These are phyloP conservation scores for Phycomyces blakesleeanus DNA, from an alignment of 192 early-diverging fungal genomes.

Conservation along the genomic window DNA sequence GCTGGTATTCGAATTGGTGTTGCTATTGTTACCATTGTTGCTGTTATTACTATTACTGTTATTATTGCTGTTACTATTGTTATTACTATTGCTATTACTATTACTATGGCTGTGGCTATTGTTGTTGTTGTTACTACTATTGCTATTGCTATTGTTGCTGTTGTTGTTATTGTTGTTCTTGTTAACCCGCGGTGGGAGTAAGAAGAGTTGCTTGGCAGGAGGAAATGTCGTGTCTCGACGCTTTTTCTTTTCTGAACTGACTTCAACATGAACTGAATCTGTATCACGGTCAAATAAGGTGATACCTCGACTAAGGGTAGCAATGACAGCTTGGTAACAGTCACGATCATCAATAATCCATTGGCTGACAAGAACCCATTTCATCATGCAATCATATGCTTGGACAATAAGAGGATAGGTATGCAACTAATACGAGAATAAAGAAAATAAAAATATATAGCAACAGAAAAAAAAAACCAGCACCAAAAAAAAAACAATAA, in stretches of 20 bases:
- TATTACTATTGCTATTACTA: neutral
- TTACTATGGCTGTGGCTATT: too few relatives aligned
- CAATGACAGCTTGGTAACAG: conserved; percentile 61
- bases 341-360: conserved; percentile 77
- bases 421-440: conserved; percentile 21
- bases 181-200: conserved; percentile 20
- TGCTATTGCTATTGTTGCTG: conserved; percentile 1
- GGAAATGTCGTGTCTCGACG: conserved; percentile 36
- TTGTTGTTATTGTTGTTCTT: conserved; percentile 10
- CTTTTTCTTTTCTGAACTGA: conserved; percentile 34
- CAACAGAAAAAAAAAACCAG: too few relatives aligned
- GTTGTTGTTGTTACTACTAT: neutral
- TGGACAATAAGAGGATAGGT: conserved; percentile 59
- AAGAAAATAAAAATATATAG: too few relatives aligned
- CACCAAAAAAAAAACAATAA: too few relatives aligned
- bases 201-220: conserved; percentile 38
- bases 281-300: conserved; percentile 53
- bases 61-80: conserved; percentile 1
- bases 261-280: conserved; percentile 4
- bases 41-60: conserved; percentile 3
- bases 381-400: conserved; percentile 72
- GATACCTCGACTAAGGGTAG: conserved; percentile 67
- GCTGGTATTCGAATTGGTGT: too few relatives aligned
- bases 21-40: neutral
- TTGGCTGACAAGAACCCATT: conserved; percentile 69